Base-by-base conservation (phyloP, 495 filamentous ascomycete genomes). In the Podospora pseudoanserina region DNA sequence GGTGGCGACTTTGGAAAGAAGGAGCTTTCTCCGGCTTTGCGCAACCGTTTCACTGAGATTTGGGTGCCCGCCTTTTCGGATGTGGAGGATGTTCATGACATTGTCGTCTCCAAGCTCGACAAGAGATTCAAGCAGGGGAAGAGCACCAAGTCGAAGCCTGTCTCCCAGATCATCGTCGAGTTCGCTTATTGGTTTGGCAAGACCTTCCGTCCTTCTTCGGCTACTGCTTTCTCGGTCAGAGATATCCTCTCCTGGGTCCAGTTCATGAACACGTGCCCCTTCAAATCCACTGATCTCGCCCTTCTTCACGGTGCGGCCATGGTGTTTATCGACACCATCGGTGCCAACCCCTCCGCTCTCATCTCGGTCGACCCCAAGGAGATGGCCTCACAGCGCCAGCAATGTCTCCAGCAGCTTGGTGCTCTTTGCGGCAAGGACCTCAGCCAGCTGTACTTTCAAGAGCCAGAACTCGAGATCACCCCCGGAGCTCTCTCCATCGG, bases 1-100 rank as follows among this genome's bases (percentile, higher is more conserved):
- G 96, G 95, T 53, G 96, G 96, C 65, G 96, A 99, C 73, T 98
- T 97, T 76, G 96, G 96, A 65, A 99, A 99, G 75, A 90, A 91
- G 71, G 96, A 99, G 77, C 88, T 99, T 59, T 98, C 96, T 3
- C 94, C 94, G 5, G 96, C 96, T 27, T 82, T 99, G 64, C 86
- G 96, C 27, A 98, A 99, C 75, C 90, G 96, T 55, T 97, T 99
- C 80, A 99, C 96, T 0, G 96, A 99, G 75, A 96, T 99, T 23
- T 99, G 96, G 96, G 96, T 97, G 0, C 93, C 95, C 3, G 83
- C 93, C 3, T 80, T 91, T 58, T 91, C 91, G 0, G 92, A 95
- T 56, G 83, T 85, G 49, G 89, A 93, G 30, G 96, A 99, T 74
- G 88, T 97, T 28, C 79, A 93, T 39, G 90, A 95, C 58, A 97